Conservation (phyloP, 2,329 filamentous ascomycete genomes). For the Fusarium sp. region DNA sequence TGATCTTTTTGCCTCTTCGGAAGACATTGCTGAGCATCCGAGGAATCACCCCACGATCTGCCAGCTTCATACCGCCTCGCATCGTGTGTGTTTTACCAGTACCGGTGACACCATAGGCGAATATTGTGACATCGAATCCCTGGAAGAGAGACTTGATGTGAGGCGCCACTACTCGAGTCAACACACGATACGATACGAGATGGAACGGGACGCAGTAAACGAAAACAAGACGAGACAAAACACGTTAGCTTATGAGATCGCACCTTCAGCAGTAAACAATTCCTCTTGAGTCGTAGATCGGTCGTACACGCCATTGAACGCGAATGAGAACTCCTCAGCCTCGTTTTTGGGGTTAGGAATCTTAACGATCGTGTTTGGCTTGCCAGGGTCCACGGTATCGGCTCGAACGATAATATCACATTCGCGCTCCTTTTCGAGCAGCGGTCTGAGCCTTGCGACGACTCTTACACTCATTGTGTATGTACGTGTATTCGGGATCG, state of each 20-base stretch:
- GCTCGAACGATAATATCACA: conserved; percentile 86
- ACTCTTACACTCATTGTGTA: conserved; percentile 77
- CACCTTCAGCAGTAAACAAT: conserved; percentile 90
- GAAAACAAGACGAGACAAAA: neutral
- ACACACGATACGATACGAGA: conserved; percentile 34
- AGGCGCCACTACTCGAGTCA: conserved; percentile 75
- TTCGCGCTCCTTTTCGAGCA: conserved; percentile 86
- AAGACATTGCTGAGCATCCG: conserved; percentile 87
- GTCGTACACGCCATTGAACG: conserved; percentile 94
- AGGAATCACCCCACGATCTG: conserved; percentile 89
- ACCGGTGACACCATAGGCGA: conserved; percentile 93
- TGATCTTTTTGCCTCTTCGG: conserved; percentile 84
- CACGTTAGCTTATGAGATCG: conserved; percentile 42
- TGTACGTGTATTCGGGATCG: conserved; percentile 7
- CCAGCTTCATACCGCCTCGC: conserved; percentile 88
- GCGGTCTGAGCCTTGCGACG: conserved; percentile 88
- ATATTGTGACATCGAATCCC: conserved; percentile 88
- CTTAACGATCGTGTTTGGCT: conserved; percentile 77
- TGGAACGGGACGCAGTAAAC: neutral
- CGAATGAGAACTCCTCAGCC: conserved; percentile 89
- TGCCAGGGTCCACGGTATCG: conserved; percentile 71
- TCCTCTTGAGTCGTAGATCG: conserved; percentile 83
- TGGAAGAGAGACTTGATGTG: conserved; percentile 93
- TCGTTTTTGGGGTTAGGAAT: conserved; percentile 97
- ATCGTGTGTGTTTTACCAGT: conserved; percentile 97